Evolutionary conservation across 768 basidiomycete genomes (phyloP), one percentile per base, ranked within the genome.

Genomic region (Vararia minispora): DNA sequence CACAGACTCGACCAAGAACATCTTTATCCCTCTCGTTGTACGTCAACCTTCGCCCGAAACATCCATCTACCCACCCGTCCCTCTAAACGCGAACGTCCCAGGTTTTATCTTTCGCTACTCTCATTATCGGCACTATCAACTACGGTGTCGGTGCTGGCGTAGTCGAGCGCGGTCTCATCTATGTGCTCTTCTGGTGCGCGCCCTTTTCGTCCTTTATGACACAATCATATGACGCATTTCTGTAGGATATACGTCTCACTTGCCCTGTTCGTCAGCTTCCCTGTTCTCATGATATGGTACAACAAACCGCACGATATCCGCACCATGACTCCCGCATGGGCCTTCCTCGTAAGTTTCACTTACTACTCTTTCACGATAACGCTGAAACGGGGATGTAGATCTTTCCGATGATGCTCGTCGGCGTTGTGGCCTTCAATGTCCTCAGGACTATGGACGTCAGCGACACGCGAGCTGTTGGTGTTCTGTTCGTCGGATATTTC

Each of bases 201-300:
- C n/a, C n/a, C n/a, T n/a, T n/a, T 37, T 22, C 16, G n/a, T n/a
- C n/a, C n/a, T n/a, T n/a, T n/a, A n/a, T n/a, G n/a, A n/a, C n/a
- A n/a, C n/a, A n/a, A n/a, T n/a, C n/a, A n/a, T n/a, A n/a, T n/a
- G n/a, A n/a, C n/a, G n/a, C n/a, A n/a, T n/a, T n/a, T n/a, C n/a
- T n/a, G n/a, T 39, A 67, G 67, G 67, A 49, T 65, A 13, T 71
- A 71, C 39, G 60, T 66, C 22, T 42, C 52, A 17, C 51, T 64
- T 6, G 48, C 65, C 1, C 31, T 64, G 17, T 6, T 59, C 4
- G 59, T 64, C 7, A 68, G 63, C 41, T 62, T 69, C 44, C 62
- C 63, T 4, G 68, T 69, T 67, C 49, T 69, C 35, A 64, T 66
- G 61, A 62, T 69, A 29, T 71, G 65, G 66, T 69, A 63, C 52